Evolutionary conservation across 768 basidiomycete genomes (phyloP).

Genomic region (Phylloporus scabripes): DNA sequence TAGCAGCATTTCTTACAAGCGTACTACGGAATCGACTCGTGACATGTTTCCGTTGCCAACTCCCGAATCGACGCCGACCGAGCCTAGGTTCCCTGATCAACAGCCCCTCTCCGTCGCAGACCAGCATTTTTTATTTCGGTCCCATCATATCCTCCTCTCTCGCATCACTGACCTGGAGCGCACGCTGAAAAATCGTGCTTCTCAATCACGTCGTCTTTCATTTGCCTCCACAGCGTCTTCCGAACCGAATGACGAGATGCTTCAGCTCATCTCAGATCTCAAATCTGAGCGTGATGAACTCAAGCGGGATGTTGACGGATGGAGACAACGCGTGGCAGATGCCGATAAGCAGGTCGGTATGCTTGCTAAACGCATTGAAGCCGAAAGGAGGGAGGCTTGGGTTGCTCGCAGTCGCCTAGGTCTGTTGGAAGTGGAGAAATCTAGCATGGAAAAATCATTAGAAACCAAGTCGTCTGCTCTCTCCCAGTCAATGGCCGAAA

Average conservation of each 20-base stretch:
- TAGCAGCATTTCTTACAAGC: slow-evolving; percentile 75
- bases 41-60: slow-evolving; percentile 54
- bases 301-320: slow-evolving; percentile 82
- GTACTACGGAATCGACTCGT: slow-evolving; percentile 36
- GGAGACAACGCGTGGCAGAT: slow-evolving; percentile 72
- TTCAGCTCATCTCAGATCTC: slow-evolving; percentile 67
- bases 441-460: slow-evolving; percentile 46
- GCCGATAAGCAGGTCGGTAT: slow-evolving; percentile 65
- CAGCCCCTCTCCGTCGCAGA: slow-evolving; percentile 65
- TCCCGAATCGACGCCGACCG: slow-evolving; percentile 69
- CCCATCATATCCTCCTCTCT: slow-evolving; percentile 75
- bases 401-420: slow-evolving; percentile 70
- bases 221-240: slow-evolving; percentile 40
- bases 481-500: slow-evolving; percentile 27
- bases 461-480: slow-evolving; percentile 31
- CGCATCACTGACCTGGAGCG: slow-evolving; percentile 80
- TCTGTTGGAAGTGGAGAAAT: slow-evolving; percentile 62
- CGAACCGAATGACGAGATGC: slow-evolving; percentile 73
- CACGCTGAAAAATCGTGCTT: slow-evolving; percentile 42
- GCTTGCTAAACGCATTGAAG: slow-evolving; percentile 64
- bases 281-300: slow-evolving; percentile 88
- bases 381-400: slow-evolving; percentile 80
- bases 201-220: slow-evolving; percentile 48
- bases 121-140: slow-evolving; percentile 82
- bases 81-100: slow-evolving; percentile 37